Base-by-base conservation (phyloP, 371 early-diverging fungal species). In the Mortierella sp. region DNA sequence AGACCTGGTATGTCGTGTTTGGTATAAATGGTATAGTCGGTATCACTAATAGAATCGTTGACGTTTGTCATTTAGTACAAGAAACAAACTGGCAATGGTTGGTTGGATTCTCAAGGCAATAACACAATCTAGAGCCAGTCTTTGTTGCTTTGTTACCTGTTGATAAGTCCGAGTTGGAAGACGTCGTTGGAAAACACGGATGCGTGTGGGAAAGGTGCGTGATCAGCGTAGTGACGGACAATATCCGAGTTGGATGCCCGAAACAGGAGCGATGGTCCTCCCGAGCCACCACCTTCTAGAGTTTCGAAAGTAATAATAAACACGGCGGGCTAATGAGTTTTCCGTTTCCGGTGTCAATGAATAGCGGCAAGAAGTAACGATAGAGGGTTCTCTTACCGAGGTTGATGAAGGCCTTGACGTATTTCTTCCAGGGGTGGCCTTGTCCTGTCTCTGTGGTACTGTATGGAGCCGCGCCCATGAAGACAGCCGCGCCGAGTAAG, bases 321-420 rank as follows among this genome's bases (percentile, higher is more conserved):
- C 2, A 26, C 19, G 37, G 50, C 13, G 41, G 37, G 44, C n/a
- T 13, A 26, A 44, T 31, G n/a, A 34, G 34, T n/a, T n/a, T n/a
- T n/a, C n/a, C n/a, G n/a, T n/a, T n/a, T n/a, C n/a, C n/a, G n/a
- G n/a, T 34, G 58, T 14, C 37, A 64, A 41, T 19, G 6, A 31
- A 39, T 11, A 45, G 47, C 13, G 11, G 22, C 13, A 26, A 61
- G 0, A 39, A 45, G 2, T n/a, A 13, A 43, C 47, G 39, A 50
- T 22, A 9, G 24, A n/a, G 29, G 44, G 7, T 39, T 8, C 2
- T 6, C 55, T 79, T 90, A 90, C 91, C 92, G 8, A 97, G 85
- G 79, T 97, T 96, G 74, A 96, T 85, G 79, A 95, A 95, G 0
- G 92, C 90, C 63, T 89, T 89, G 64, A 95, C 89, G 31, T 91